Conservation (phyloP, 1,284 basidiomycete species). For the Baeospora myosura region DNA sequence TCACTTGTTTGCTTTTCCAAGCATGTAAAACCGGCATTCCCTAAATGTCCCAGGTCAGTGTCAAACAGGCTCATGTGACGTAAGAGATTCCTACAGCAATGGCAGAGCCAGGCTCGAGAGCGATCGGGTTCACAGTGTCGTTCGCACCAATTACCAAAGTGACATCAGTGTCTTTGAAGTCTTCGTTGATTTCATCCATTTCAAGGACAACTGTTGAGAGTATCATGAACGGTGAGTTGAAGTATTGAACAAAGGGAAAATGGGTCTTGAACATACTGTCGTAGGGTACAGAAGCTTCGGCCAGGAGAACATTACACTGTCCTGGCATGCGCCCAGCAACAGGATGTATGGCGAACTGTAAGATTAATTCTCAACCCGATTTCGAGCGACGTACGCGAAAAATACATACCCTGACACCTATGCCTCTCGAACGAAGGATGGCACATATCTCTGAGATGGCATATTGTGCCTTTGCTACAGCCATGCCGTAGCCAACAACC, state of each 20-base stretch:
- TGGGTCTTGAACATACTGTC: constrained; percentile 51
- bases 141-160: constrained; percentile 85
- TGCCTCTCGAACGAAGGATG: constrained; percentile 61
- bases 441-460: constrained; percentile 77
- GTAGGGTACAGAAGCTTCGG: constrained; percentile 83
- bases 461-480: constrained; percentile 82
- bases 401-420: constrained; percentile 56
- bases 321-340: constrained; percentile 76
- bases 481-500: constrained; percentile 75
- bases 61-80: background rate
- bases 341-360: constrained; percentile 53
- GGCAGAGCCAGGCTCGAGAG: constrained; percentile 75
- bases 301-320: constrained; percentile 80
- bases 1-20: constrained; percentile 85
- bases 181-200: constrained; percentile 90
- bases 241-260: background rate
- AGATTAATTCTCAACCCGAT: background rate
- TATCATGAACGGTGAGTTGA: background rate
- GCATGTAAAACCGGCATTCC: constrained; percentile 86
- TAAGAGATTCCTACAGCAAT: constrained; percentile 47
- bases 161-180: constrained; percentile 78
- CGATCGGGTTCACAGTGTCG: constrained; percentile 85
- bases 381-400: constrained; percentile 2
- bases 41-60: constrained; percentile 17
- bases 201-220: constrained; percentile 63